These are phyloP conservation scores for Neoscytalidium dimidiatum DNA, from an alignment of 2,329 filamentous ascomycete species.

Conservation along the genomic window DNA sequence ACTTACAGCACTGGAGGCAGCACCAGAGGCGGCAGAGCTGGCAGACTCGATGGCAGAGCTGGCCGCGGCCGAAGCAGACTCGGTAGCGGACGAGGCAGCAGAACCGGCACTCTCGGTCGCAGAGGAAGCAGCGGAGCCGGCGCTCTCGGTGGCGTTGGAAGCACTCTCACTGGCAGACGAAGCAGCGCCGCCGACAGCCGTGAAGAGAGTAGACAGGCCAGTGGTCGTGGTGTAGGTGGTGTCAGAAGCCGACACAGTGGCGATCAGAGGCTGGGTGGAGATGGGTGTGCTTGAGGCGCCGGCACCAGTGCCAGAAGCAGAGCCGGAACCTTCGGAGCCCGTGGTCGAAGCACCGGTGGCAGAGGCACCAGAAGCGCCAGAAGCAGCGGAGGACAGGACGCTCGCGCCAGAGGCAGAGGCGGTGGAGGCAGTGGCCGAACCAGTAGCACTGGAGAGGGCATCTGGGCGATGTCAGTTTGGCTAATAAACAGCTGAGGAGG, in stretches of 20 bases:
- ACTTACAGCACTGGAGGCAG: conserved; percentile 20
- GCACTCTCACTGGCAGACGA: conserved; percentile 24
- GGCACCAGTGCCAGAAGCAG: conserved; percentile 14
- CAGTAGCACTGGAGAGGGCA: conserved; percentile 14
- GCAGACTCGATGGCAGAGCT: not conserved
- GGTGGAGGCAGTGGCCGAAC: conserved; percentile 19
- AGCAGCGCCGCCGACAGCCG: conserved; percentile 13
- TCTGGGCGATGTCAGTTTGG: conserved; percentile 20
- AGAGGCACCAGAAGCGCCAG: not conserved
- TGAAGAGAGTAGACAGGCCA: conserved; percentile 21
- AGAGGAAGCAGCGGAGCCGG: conserved; percentile 10
- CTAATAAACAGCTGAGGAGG: not conserved
- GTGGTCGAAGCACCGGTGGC: conserved; percentile 1
- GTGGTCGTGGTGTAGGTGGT: conserved; percentile 28
- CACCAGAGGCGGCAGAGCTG: conserved; percentile 6
- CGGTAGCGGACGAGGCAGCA: not conserved
- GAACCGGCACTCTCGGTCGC: conserved; percentile 15
- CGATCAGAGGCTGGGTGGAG: conserved; percentile 10
- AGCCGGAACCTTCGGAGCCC: not conserved
- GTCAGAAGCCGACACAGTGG: conserved; percentile 20
- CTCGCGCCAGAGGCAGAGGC: conserved; percentile 2
- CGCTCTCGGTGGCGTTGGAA: not conserved
- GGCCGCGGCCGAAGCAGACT: conserved; percentile 10
- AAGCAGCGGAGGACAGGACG: not conserved
- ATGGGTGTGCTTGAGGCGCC: conserved; percentile 23